These are phyloP conservation scores for Phascolomyces articulosus DNA, from an alignment of 371 early-diverging fungal genomes.

Conservation along the genomic window DNA sequence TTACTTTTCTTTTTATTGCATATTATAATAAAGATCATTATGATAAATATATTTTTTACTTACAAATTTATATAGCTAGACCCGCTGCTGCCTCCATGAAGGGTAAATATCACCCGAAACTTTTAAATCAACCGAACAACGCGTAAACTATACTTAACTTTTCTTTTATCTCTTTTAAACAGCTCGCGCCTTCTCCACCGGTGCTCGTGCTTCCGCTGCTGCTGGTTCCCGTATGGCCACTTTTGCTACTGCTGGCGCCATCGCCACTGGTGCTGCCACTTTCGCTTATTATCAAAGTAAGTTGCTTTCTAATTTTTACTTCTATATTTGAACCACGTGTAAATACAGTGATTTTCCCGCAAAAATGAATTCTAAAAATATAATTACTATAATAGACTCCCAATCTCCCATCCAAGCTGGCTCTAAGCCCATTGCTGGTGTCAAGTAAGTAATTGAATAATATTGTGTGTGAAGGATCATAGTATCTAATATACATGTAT, in stretches of 20 bases:
- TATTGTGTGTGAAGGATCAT: not conserved
- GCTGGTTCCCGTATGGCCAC: slow-evolving; percentile 37
- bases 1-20: not conserved
- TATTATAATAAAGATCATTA: not conserved
- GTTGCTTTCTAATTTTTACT: not conserved
- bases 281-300: slow-evolving; percentile 52
- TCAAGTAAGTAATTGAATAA: slow-evolving; percentile 38
- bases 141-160: not conserved
- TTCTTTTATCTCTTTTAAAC: not conserved
- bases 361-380: too few relatives aligned
- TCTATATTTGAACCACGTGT: not conserved
- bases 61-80: slow-evolving; percentile 19
- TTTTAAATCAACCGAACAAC: not conserved
- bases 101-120: slow-evolving; percentile 23
- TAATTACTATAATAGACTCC: slow-evolving; percentile 13
- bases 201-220: slow-evolving; percentile 43
- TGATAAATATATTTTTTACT: not conserved
- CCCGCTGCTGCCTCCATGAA: slow-evolving; percentile 40
- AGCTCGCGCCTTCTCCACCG: slow-evolving; percentile 56
- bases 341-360: too few relatives aligned
- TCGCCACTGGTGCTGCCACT: slow-evolving; percentile 50
- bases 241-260: slow-evolving; percentile 53
- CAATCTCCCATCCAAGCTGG: slow-evolving; percentile 49
- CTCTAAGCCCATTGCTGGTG: slow-evolving; percentile 65
- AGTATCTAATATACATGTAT: not conserved